These are phyloP conservation scores for Aureobasidium zeae DNA, from an alignment of 2,329 filamentous ascomycete genomes.

Conservation along the genomic window DNA sequence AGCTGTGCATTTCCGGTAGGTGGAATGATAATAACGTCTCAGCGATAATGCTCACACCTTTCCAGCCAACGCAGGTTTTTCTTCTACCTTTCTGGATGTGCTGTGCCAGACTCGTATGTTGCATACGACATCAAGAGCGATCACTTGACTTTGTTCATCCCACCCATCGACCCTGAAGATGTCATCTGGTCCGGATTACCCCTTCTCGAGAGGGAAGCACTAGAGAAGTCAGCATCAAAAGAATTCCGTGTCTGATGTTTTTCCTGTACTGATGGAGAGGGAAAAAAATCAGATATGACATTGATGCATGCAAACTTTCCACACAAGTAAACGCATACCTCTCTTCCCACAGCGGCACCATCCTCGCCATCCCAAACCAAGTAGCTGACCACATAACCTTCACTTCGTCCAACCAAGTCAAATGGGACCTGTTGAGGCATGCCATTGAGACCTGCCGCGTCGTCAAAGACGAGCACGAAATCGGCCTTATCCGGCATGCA, in stretches of 20 bases:
- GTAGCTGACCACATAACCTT: slow-evolving; percentile 64
- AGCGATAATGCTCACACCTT: neutral
- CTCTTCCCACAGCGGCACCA: slow-evolving; percentile 45
- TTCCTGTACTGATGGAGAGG: neutral
- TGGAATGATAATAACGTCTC: neutral
- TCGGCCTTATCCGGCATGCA: slow-evolving; percentile 70
- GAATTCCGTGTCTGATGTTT: neutral
- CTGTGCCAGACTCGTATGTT: slow-evolving; percentile 68
- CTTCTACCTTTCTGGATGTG: slow-evolving; percentile 86
- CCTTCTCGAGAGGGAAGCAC: slow-evolving; percentile 63
- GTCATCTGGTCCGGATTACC: slow-evolving; percentile 93
- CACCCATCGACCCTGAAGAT: slow-evolving; percentile 73
- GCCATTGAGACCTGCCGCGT: slow-evolving; percentile 75
- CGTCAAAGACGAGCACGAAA: slow-evolving; percentile 77
- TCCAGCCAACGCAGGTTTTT: slow-evolving; percentile 78
- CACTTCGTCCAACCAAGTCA: slow-evolving; percentile 56
- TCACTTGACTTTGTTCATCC: slow-evolving; percentile 79
- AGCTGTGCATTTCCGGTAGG: slow-evolving; percentile 29
- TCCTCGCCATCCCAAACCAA: slow-evolving; percentile 70
- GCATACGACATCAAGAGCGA: slow-evolving; percentile 68
- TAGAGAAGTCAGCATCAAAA: slow-evolving; percentile 37
- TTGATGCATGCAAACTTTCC: slow-evolving; percentile 17
- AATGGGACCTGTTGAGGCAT: slow-evolving; percentile 45
- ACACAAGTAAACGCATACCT: slow-evolving; percentile 61
- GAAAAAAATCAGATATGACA: slow-evolving; percentile 17